phyloP scores from a whole-genome alignment of 2,329 filamentous ascomycete species.

The Calonectria crousiana region DNA sequence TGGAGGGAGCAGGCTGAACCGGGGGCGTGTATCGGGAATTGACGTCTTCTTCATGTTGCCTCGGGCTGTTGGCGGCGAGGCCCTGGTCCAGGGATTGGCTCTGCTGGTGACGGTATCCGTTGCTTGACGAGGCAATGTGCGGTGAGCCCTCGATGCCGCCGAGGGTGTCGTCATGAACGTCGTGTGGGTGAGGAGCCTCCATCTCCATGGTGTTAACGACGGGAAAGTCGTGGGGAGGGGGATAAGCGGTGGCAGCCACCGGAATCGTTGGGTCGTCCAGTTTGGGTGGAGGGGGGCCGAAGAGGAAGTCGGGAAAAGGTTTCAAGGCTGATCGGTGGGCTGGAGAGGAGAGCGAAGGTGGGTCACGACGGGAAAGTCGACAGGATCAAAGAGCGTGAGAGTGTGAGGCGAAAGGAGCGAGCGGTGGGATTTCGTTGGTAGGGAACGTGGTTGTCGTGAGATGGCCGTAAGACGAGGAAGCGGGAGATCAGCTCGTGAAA shows the following conservation, averaged over 20 bases:
- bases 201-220: conserved; percentile 65
- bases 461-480: conserved; percentile 22
- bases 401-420: conserved; percentile 31
- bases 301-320: conserved; percentile 19
- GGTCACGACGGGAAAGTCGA: conserved; percentile 24
- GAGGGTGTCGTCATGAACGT: conserved; percentile 62
- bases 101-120: conserved; percentile 57
- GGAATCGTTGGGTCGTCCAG: conserved; percentile 57
- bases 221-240: conserved; percentile 49
- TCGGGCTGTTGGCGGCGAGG: conserved; percentile 54
- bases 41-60: conserved; percentile 56
- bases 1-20: conserved; percentile 56
- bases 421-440: conserved; percentile 31
- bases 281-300: conserved; percentile 44
- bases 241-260: conserved; percentile 36
- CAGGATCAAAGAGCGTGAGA: conserved; percentile 29
- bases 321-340: background rate
- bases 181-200: conserved; percentile 42
- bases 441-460: conserved; percentile 36
- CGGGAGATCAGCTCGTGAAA: conserved; percentile 36
- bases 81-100: conserved; percentile 65
- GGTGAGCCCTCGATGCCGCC: conserved; percentile 63
- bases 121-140: conserved; percentile 51
- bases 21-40: conserved; percentile 61
- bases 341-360: background rate